These are phyloP conservation scores for Backusella circina DNA, from an alignment of 192 early-diverging fungal species.

Conservation along the genomic window DNA sequence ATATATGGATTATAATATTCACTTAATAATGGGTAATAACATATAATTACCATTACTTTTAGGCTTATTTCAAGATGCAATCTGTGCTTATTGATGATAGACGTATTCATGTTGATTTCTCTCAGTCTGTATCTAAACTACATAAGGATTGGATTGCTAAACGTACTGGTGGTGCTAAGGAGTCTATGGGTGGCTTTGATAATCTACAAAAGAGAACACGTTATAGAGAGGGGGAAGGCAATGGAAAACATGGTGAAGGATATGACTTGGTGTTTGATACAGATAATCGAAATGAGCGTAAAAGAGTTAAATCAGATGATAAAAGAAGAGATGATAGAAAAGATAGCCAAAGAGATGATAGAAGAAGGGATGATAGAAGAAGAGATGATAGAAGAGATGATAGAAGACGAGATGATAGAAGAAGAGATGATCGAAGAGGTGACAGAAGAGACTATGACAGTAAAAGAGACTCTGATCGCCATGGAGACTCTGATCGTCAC, in stretches of 20 bases:
- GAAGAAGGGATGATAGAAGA: neutral
- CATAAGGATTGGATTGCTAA: conserved; percentile 76
- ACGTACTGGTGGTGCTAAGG: conserved; percentile 26
- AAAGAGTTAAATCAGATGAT: neutral
- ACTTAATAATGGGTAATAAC: too few species aligned
- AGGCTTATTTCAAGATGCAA: conserved; percentile 96
- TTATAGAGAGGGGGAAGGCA: conserved; percentile 43
- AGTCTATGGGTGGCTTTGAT: conserved; percentile 43
- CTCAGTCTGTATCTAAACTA: conserved; percentile 87
- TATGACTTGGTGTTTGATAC: conserved; percentile 50
- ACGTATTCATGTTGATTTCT: conserved; percentile 96
- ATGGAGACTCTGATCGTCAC: neutral
- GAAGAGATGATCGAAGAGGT: neutral
- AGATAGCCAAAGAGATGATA: conserved; percentile 3
- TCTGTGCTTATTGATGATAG: conserved; percentile 95
- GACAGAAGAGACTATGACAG: neutral
- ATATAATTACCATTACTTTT: neutral
- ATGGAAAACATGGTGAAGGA: conserved; percentile 26
- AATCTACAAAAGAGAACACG: conserved; percentile 47
- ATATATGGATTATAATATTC: neutral
- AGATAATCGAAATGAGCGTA: neutral
- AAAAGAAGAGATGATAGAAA: neutral
- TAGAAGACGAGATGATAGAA: neutral
- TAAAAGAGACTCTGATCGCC: too few species aligned
- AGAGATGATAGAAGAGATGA: neutral